Evolutionary conservation across 1,139 yeast species (phyloP).

Genomic region (Yamadazyma conglobata): DNA sequence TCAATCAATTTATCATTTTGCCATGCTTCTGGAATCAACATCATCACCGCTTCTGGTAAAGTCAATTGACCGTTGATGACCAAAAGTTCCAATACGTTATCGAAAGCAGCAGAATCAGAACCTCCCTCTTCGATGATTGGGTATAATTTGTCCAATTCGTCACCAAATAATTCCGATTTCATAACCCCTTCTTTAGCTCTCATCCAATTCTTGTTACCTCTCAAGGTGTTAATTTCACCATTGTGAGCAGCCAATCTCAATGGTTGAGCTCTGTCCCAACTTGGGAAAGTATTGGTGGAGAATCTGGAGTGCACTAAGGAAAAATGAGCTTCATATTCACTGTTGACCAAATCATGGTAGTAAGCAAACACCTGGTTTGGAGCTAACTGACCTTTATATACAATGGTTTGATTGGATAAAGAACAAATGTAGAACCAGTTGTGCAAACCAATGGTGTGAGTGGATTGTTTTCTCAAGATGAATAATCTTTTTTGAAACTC

Average conservation of each 20-base stretch:
- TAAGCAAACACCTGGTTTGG: constrained; percentile 95
- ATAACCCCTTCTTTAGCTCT: constrained; percentile 97
- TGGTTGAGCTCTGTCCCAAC: constrained; percentile 99
- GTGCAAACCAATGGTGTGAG: constrained; percentile 88
- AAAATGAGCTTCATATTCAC: constrained; percentile 92
- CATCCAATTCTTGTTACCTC: constrained; percentile 99
- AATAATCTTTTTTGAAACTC: constrained; percentile 81
- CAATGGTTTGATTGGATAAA: constrained; percentile 81
- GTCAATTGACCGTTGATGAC: constrained; percentile 90
- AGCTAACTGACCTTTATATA: constrained; percentile 95
- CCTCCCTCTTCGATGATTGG: constrained; percentile 99
- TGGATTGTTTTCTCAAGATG: constrained; percentile 82
- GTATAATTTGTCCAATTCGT: constrained; percentile 82
- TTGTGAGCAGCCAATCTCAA: constrained; percentile 97
- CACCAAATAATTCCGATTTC: constrained; percentile 84
- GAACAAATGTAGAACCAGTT: constrained; percentile 98
- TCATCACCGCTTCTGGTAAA: constrained; percentile 95
- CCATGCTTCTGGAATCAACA: constrained; percentile 98
- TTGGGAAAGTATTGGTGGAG: constrained; percentile 97
- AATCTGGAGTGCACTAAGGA: constrained; percentile 96
- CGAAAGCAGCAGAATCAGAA: constrained; percentile 98
- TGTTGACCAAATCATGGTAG: constrained; percentile 88
- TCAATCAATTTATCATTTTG: constrained; percentile 85
- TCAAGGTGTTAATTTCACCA: constrained; percentile 95
- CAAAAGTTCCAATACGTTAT: constrained; percentile 87